Base-by-base conservation (phyloP, 129 eudicot genomes). In the Kitagawia praeruptora region DNA sequence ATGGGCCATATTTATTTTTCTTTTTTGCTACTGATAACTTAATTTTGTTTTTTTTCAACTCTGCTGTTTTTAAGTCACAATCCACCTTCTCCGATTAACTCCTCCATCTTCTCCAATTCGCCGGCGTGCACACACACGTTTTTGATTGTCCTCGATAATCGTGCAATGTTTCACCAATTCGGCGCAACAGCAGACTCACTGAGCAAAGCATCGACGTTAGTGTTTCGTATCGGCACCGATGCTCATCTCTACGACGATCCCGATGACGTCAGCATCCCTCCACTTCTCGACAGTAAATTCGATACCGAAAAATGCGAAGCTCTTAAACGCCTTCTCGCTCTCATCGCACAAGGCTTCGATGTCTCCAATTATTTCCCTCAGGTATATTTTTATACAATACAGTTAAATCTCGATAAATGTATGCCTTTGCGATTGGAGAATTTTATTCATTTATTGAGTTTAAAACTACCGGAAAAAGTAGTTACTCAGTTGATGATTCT, bases 171-270 rank as follows among this genome's bases (percentile, higher is more conserved):
- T 76, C 70, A 93, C 27, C 97, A 95, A 70, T 90, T 95, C 86
- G 92, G 97, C 25, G 82, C 98, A 51, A 88, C 97, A 74, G 97
- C 99, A 15, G 97, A 96, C 64, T 87, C 90, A 46, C 75, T 96
- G 10, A 89, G 92, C 90, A 96, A 89, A 85, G 99, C 99, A 25
- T 96, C 99, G 47, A 83, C 94, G 9, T 84, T 92, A 89, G 90
- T 92, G 84, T 92, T 92, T 42, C 94, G 99, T 71, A 89, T 96
- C 93, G 99, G 98, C 44, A 96, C 97, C 39, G 99, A 96, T 81
- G 99, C 99, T 10, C 95, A 96, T 73, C 91, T 92, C 34, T 96
- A 96, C 83, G 99, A 96, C 86, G 98, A 92, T 84, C 99, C 98
- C 0, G 99, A 96, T 37, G 99, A 96, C 74, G 99, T 92, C 85